phyloP scores from a whole-genome alignment of 768 basidiomycete species.

The Collybia sordida region DNA sequence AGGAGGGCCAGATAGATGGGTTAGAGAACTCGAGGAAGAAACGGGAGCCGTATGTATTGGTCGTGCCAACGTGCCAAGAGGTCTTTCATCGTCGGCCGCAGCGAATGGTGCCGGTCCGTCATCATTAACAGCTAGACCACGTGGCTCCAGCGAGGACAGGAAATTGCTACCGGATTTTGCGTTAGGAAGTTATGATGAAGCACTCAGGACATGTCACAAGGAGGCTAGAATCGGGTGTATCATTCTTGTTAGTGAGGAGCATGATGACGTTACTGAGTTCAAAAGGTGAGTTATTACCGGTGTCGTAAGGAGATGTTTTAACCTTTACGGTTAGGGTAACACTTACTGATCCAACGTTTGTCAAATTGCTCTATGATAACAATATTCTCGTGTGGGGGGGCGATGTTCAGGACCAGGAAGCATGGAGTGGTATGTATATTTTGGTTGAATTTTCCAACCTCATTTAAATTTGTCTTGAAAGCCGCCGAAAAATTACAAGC shows the following conservation, averaged over 20 bases:
- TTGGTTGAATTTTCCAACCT: background rate
- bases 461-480: constrained; percentile 16
- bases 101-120: constrained; percentile 42
- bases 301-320: background rate
- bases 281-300: constrained; percentile 55
- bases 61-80: constrained; percentile 31
- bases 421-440: constrained; percentile 59
- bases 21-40: constrained; percentile 81
- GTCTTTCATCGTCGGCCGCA: constrained; percentile 31
- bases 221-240: constrained; percentile 78
- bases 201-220: constrained; percentile 65
- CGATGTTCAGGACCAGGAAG: constrained; percentile 80
- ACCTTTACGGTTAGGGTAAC: constrained; percentile 50
- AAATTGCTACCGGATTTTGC: constrained; percentile 80
- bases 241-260: constrained; percentile 83
- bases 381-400: constrained; percentile 89
- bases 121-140: constrained; percentile 35
- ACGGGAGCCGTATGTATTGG: constrained; percentile 71
- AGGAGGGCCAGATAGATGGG: constrained; percentile 70
- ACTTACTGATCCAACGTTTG: constrained; percentile 70
- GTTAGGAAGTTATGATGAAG: constrained; percentile 79
- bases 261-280: constrained; percentile 87
- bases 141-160: constrained; percentile 29
- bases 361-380: constrained; percentile 69
- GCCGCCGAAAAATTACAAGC: constrained; percentile 74